Evolutionary conservation across 805 yeast species (phyloP).

Genomic region (Candida succiphila): DNA sequence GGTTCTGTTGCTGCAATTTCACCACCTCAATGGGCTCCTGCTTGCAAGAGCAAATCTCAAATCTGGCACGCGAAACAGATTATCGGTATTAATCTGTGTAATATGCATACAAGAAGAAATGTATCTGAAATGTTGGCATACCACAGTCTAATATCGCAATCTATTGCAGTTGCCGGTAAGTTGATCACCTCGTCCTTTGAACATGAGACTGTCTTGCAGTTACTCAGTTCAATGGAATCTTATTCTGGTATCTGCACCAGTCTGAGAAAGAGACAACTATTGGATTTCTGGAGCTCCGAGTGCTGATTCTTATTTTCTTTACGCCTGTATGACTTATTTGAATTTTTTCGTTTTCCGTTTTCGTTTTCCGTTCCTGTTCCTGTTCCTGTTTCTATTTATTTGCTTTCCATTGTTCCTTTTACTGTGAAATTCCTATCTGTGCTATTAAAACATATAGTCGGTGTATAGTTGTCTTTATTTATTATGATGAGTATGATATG

Average conservation of each 20-base stretch:
- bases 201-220: conserved; percentile 12
- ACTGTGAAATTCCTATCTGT: no score
- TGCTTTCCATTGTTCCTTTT: no score
- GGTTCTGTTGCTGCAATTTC: background rate
- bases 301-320: conserved; percentile 6
- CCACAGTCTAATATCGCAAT: conserved; percentile 12
- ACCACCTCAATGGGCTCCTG: no score
- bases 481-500: no score
- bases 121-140: conserved; percentile 9
- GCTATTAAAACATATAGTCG: no score
- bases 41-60: conserved; percentile 14
- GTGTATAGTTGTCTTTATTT: no score
- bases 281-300: conserved; percentile 18
- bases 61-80: conserved; percentile 32
- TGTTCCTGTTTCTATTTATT: no score
- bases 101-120: conserved; percentile 3
- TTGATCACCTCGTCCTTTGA: conserved; percentile 15
- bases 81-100: conserved; percentile 19
- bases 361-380: background rate
- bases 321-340: background rate
- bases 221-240: conserved; percentile 13
- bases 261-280: conserved; percentile 14
- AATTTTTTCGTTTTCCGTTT: background rate
- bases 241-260: conserved; percentile 13
- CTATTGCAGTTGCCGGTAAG: conserved; percentile 17